phyloP scores from a whole-genome alignment of 1,284 basidiomycete genomes.

The Austroboletus niveus region DNA sequence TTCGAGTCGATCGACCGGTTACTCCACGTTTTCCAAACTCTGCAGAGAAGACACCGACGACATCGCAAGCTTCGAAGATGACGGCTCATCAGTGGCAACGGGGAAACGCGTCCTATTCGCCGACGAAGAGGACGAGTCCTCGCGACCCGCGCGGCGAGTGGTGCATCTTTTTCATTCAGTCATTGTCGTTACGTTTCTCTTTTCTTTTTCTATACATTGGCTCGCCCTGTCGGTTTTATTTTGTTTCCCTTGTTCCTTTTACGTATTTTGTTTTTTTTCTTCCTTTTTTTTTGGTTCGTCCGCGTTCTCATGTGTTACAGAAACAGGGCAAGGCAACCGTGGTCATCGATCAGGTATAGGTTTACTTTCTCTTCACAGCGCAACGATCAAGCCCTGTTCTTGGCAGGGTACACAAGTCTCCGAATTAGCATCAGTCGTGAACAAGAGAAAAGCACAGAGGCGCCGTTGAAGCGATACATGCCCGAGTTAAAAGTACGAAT shows the following conservation, averaged over 20 bases:
- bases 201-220: background rate
- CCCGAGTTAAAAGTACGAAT: background rate
- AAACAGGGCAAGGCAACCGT: constrained; percentile 21
- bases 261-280: background rate
- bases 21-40: constrained; percentile 25
- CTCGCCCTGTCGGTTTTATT: too few relatives aligned
- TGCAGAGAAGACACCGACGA: constrained; percentile 31
- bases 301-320: constrained; percentile 8
- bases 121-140: constrained; percentile 23
- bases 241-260: too few relatives aligned
- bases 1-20: constrained; percentile 21
- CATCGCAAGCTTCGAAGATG: constrained; percentile 25
- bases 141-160: constrained; percentile 28
- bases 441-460: constrained; percentile 23
- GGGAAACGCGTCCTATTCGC: constrained; percentile 26
- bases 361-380: constrained; percentile 2
- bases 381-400: background rate
- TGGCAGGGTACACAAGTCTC: background rate
- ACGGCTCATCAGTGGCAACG: constrained; percentile 13
- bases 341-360: constrained; percentile 23
- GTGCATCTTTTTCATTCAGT: constrained; percentile 15
- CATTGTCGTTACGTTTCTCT: background rate
- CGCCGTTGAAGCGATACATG: constrained; percentile 22
- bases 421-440: background rate
- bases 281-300: background rate